Evolutionary conservation across 2,329 filamentous ascomycete genomes (phyloP).

Genomic region (Penicillium sp.): DNA sequence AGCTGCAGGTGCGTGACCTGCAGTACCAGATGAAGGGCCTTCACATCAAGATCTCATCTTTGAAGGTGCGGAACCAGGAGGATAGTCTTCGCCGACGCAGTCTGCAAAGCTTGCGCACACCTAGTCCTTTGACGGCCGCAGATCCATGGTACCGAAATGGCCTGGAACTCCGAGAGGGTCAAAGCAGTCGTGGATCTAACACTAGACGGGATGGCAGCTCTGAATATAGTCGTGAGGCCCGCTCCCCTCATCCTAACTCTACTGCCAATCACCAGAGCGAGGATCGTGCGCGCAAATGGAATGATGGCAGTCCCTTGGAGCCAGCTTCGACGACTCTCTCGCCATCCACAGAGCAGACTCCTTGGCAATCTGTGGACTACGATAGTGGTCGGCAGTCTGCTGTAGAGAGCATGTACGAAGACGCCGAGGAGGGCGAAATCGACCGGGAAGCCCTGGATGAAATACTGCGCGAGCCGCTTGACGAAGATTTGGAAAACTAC

Average conservation of each 20-base stretch:
- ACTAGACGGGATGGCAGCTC: slow-evolving; percentile 34
- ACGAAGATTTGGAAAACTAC: slow-evolving; percentile 35
- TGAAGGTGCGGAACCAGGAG: slow-evolving; percentile 72
- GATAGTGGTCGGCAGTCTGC: slow-evolving; percentile 29
- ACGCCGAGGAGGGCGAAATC: slow-evolving; percentile 48
- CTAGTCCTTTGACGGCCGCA: slow-evolving; percentile 74
- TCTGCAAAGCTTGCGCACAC: slow-evolving; percentile 67
- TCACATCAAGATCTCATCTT: slow-evolving; percentile 74
- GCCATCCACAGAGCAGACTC: not conserved
- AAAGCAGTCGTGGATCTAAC: slow-evolving; percentile 34
- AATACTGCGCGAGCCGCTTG: slow-evolving; percentile 48
- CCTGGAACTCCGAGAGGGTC: slow-evolving; percentile 34
- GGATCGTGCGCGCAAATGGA: slow-evolving; percentile 2
- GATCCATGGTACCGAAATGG: slow-evolving; percentile 53
- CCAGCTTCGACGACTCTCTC: not conserved
- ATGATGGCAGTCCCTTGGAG: slow-evolving; percentile 5
- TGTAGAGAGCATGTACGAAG: slow-evolving; percentile 40
- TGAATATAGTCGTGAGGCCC: slow-evolving; percentile 24
- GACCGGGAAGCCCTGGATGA: slow-evolving; percentile 59
- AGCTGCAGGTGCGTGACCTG: slow-evolving; percentile 67
- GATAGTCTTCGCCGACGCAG: slow-evolving; percentile 75
- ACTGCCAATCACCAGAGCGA: slow-evolving; percentile 5
- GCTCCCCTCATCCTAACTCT: slow-evolving; percentile 21
- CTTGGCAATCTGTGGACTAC: slow-evolving; percentile 6
- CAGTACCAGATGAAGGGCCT: slow-evolving; percentile 82